Base-by-base conservation (phyloP, 2,329 filamentous ascomycete species). In the Anthostomella pinea region DNA sequence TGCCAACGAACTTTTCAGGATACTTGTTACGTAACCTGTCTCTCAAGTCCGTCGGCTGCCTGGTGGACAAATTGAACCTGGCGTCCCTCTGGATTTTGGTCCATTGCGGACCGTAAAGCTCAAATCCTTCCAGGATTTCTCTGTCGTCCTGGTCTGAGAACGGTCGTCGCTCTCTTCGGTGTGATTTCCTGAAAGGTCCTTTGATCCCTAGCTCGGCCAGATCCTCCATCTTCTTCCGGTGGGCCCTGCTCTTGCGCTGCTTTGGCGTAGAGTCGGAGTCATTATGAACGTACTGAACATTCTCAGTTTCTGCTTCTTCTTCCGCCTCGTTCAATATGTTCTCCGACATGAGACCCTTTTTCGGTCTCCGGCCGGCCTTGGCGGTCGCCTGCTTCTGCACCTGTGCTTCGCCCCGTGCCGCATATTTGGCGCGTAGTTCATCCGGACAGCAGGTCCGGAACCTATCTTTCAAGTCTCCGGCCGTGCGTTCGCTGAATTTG, bases 21-120 rank as follows among this genome's bases (percentile, higher is more conserved):
- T 79, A 80, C 48, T 79, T 81, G 58, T 83, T 83, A 27, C 79
- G 71, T 20, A 82, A 69, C 15, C 79, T 69, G 45, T 83, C 79
- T 43, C 79, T 67, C 33, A 83, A 57, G 51, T 83, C 79, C 0
- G 79, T 83, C 1, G 79, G 78, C 45, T 80, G 75, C 28, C 79
- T 66, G 40, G 58, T 73, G 4, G 72, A 69, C n/a, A 83, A 62
- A 41, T 77, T 66, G 57, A 78, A 81, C 18, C 66, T 66, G 10
- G 71, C 59, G 41, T 83, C 78, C 22, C 77, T 69, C 52, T 81
- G 78, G 14, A 83, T 83, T 55, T 74, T 77, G 33, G 78, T 81
- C 79, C 80, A 83, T 7, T 77, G 72, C 7, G 79, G 75, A 1
- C 79, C 79, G 52, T 82, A 81, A 4, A 68, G 53, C 24, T 77